Conservation (phyloP, 179 eudicot genomes). For the Silene vulgaris region DNA sequence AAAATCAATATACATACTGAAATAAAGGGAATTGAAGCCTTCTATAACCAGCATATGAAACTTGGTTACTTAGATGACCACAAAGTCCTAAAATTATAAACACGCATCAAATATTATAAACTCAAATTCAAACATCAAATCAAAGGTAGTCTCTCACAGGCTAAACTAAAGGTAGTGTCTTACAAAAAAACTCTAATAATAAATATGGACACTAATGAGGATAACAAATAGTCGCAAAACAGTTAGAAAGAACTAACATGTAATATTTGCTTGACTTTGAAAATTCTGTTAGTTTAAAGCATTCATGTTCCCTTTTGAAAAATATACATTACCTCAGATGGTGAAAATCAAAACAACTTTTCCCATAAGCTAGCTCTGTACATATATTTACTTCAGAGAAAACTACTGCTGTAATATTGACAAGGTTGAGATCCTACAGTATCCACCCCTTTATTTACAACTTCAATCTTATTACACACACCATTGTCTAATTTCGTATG, state of each 20-base stretch:
- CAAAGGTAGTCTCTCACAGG: not conserved
- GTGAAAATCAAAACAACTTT: not conserved
- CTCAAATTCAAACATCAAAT: not conserved
- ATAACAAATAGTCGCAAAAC: no score
- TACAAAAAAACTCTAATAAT: no score
- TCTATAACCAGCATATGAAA: not conserved
- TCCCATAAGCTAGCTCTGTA: not conserved
- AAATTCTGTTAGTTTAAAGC: not conserved
- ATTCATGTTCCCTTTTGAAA: not conserved
- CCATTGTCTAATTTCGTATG: no score
- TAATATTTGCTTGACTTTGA: not conserved
- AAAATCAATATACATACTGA: not conserved
- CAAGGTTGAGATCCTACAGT: no score
- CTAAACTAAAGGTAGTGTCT: no score
- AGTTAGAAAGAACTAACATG: not conserved
- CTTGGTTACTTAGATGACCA: not conserved
- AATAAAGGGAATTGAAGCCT: not conserved
- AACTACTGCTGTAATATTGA: not conserved
- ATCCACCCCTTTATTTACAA: no score
- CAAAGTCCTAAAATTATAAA: slow-evolving; percentile 3
- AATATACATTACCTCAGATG: not conserved
- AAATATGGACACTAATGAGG: no score
- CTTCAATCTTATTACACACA: no score
- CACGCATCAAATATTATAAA: not conserved
- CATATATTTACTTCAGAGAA: not conserved